phyloP scores from a whole-genome alignment of 345 rosid species.

The Abelmoschus esculentus region DNA sequence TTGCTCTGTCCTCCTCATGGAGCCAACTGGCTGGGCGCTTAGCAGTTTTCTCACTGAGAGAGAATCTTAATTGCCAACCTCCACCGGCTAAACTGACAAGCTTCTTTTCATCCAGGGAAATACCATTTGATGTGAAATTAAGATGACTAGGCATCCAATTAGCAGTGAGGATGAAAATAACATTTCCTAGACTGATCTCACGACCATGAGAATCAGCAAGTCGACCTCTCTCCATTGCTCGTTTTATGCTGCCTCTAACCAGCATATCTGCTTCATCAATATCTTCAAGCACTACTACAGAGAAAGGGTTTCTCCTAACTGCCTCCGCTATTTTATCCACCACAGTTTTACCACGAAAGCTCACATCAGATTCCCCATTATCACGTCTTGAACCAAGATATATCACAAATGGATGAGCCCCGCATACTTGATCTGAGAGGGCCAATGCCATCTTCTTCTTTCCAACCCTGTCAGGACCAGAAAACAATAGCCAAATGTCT shows the following conservation, averaged over 20 bases:
- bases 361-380: slow-evolving; percentile 33
- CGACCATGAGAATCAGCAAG: slow-evolving; percentile 86
- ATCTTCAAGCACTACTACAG: slow-evolving; percentile 77
- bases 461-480: slow-evolving; percentile 81
- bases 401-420: slow-evolving; percentile 47
- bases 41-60: slow-evolving; percentile 45
- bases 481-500: slow-evolving; percentile 73
- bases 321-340: slow-evolving; percentile 75
- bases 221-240: slow-evolving; percentile 89
- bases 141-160: slow-evolving; percentile 44
- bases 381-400: slow-evolving; percentile 49
- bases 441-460: slow-evolving; percentile 85
- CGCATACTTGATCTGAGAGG: slow-evolving; percentile 52
- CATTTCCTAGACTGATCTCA: slow-evolving; percentile 84
- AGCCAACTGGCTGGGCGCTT: slow-evolving; percentile 80
- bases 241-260: slow-evolving; percentile 61
- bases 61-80: slow-evolving; percentile 66
- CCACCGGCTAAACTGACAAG: slow-evolving; percentile 44
- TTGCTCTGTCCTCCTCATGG: slow-evolving; percentile 33
- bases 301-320: slow-evolving; percentile 73
- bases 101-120: slow-evolving; percentile 52
- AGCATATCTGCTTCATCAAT: slow-evolving; percentile 75
- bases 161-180: slow-evolving; percentile 72
- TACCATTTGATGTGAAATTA: slow-evolving; percentile 23
- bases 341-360: slow-evolving; percentile 74